These are phyloP conservation scores for Eucalyptus regnans DNA, from an alignment of 345 rosid species.

Conservation along the genomic window DNA sequence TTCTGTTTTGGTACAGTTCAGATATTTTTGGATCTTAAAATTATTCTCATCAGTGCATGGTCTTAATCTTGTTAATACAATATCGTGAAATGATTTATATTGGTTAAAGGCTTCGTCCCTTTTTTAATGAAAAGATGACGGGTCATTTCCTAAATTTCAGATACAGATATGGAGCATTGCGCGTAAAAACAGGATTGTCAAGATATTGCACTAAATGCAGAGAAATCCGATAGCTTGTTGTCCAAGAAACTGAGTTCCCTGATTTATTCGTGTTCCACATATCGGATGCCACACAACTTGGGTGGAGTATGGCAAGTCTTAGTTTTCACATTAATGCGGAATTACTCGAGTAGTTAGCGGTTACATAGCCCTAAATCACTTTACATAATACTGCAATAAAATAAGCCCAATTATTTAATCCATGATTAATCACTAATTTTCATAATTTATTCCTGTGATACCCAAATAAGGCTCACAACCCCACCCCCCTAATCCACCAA, in stretches of 20 bases:
- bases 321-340: not conserved
- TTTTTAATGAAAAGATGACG: not conserved
- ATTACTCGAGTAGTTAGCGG: not conserved
- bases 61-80: not conserved
- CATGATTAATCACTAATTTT: not conserved
- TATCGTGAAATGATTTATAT: not conserved
- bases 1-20: not conserved
- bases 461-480: not conserved
- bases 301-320: not conserved
- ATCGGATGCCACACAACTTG: not conserved
- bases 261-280: not conserved
- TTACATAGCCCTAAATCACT: not conserved
- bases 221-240: not conserved
- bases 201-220: not conserved
- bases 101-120: not conserved
- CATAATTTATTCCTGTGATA: not conserved
- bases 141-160: not conserved
- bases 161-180: fast-evolving
- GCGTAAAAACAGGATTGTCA: not conserved
- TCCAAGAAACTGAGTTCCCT: not conserved
- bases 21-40: not conserved
- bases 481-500: not conserved
- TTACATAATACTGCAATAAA: not conserved
- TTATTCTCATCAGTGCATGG: not conserved
- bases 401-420: not conserved